A percentile compares a stretch with the other conserved stretches of the same genome.
Evolutionary conservation across 2,329 filamentous ascomycete species (phyloP).

Genomic region (Penicillium rolfsii): DNA sequence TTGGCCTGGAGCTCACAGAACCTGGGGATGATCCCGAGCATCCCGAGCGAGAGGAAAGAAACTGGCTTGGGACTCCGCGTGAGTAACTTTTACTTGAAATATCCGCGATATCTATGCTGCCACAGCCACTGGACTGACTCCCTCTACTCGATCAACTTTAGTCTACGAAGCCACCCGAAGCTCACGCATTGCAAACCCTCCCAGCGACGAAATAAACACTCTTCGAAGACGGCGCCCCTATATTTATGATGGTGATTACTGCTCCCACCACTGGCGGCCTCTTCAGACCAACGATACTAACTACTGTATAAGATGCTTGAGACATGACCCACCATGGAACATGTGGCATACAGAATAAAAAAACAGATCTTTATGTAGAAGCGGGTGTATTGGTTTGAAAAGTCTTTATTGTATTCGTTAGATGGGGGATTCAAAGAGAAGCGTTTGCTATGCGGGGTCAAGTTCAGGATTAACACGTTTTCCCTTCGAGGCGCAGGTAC

Average conservation of each 20-base stretch:
- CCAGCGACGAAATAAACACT: no score
- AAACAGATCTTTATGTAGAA: not conserved
- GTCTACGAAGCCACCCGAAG: not conserved
- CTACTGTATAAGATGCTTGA: not conserved
- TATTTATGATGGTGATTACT: not conserved
- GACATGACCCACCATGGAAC: not conserved
- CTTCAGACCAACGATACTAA: not conserved
- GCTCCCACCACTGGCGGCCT: not conserved
- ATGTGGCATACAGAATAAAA: not conserved
- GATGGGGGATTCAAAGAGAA: not conserved
- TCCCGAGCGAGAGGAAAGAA: not conserved
- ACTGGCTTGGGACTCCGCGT: not conserved
- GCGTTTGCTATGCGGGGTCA: not conserved
- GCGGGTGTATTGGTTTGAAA: not conserved
- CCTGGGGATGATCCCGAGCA: no score
- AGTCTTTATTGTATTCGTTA: not conserved
- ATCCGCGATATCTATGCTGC: no score
- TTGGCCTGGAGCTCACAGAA: not conserved
- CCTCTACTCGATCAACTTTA: not conserved
- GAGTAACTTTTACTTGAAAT: not conserved
- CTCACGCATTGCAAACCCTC: not conserved
- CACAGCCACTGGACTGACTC: not conserved
- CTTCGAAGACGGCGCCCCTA: not conserved
- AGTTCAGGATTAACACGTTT: not conserved
- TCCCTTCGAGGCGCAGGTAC: not conserved